Conservation (phyloP, 2,329 filamentous ascomycete species). For the Hypocrella siamensis region DNA sequence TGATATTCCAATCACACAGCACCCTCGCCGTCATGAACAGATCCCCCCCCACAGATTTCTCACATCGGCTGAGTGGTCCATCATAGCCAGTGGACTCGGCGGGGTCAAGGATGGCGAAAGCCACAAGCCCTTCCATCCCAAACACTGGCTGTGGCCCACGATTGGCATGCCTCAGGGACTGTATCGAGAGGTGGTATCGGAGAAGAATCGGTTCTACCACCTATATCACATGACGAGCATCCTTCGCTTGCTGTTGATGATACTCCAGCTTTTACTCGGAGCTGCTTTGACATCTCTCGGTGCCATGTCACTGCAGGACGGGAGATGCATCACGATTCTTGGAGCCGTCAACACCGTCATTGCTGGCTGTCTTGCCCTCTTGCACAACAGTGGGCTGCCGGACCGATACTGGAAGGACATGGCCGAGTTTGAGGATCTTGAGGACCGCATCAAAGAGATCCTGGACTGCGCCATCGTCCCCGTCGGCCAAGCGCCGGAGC, state of each 20-base stretch:
- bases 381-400: slow-evolving; percentile 38
- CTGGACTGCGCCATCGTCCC: slow-evolving; percentile 31
- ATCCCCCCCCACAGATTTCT: slow-evolving; percentile 22
- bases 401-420: slow-evolving; percentile 33
- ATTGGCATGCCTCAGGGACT: slow-evolving; percentile 30
- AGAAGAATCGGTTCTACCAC: slow-evolving; percentile 28
- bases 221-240: slow-evolving; percentile 26
- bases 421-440: slow-evolving; percentile 31
- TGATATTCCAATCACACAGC: slow-evolving; percentile 2
- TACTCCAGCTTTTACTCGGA: slow-evolving; percentile 31
- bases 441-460: slow-evolving; percentile 33
- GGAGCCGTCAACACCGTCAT: slow-evolving; percentile 33
- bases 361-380: slow-evolving; percentile 31
- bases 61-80: slow-evolving; percentile 26
- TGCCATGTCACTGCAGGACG: slow-evolving; percentile 19
- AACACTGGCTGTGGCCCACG: slow-evolving; percentile 27
- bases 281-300: slow-evolving; percentile 34
- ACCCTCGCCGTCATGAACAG: slow-evolving; percentile 5
- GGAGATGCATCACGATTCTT: slow-evolving; percentile 30
- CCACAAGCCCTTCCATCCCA: slow-evolving; percentile 24
- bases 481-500: slow-evolving; percentile 24
- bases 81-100: slow-evolving; percentile 30
- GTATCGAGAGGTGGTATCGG: slow-evolving; percentile 29
- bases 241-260: slow-evolving; percentile 28
- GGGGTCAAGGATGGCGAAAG: slow-evolving; percentile 29